Conservation (phyloP, 306 rosid genomes). For the Clitoria ternatea region DNA sequence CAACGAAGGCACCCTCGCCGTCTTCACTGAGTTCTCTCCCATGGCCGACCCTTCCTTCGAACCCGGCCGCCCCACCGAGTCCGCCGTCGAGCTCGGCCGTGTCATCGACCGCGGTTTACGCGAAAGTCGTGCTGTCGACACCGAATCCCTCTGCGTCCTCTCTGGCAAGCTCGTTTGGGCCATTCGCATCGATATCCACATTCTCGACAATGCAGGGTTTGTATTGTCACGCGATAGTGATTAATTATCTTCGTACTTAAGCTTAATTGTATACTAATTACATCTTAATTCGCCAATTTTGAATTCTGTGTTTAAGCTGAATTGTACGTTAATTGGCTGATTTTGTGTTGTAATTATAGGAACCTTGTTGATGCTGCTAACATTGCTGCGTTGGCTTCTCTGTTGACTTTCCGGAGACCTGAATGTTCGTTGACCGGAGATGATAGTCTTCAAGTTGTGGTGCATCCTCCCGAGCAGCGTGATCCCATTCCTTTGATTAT, state of each 20-base stretch:
- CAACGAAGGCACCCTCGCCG: conserved; percentile 81
- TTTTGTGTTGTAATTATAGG: conserved; percentile 34
- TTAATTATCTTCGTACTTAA: too few relatives aligned
- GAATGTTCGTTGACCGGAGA: conserved; percentile 85
- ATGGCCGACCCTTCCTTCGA: conserved; percentile 97
- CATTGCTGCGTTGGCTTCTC: conserved; percentile 79
- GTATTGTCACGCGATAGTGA: too few relatives aligned
- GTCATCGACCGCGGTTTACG: conserved; percentile 79
- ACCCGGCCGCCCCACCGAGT: conserved; percentile 76
- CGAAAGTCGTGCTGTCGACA: conserved; percentile 85
- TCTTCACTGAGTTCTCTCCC: conserved; percentile 86
- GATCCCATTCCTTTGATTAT: conserved; percentile 85
- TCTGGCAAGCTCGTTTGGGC: conserved; percentile 85
- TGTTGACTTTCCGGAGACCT: conserved; percentile 77
- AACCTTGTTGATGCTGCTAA: conserved; percentile 94
- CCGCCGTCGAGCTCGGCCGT: conserved; percentile 78
- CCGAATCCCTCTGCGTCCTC: conserved; percentile 75
- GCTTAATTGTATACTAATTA: too few relatives aligned
- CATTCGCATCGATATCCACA: conserved; percentile 74
- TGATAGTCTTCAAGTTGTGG: conserved; percentile 74
- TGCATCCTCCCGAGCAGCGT: conserved; percentile 74
- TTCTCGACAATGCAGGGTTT: conserved; percentile 92
- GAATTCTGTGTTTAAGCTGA: too few relatives aligned
- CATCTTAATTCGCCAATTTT: too few relatives aligned
- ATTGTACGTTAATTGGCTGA: too few relatives aligned